These are phyloP conservation scores for Talaromyces sp. DNA, from an alignment of 2,329 filamentous ascomycete genomes.

Conservation along the genomic window DNA sequence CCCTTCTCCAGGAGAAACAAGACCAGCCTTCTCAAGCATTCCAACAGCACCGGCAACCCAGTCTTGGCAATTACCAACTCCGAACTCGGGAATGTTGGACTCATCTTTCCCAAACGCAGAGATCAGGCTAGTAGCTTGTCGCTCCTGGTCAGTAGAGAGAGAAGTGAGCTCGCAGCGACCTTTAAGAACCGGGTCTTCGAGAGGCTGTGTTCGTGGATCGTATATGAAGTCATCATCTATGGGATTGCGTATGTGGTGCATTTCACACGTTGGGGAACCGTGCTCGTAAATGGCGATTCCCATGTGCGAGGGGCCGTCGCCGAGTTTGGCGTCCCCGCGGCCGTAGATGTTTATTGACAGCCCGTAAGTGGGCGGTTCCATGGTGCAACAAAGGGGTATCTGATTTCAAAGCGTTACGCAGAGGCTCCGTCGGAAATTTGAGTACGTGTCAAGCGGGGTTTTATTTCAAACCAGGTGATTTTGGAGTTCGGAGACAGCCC, in stretches of 20 bases:
- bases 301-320: slow-evolving; percentile 18
- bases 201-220: slow-evolving; percentile 15
- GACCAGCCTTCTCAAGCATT: slow-evolving; percentile 5
- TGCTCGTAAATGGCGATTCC: slow-evolving; percentile 15
- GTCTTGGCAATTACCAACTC: slow-evolving; percentile 14
- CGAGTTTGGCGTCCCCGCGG: slow-evolving; percentile 17
- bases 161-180: slow-evolving; percentile 17
- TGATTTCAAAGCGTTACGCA: too few species aligned
- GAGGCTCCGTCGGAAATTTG: too few species aligned
- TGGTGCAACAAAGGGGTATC: neutral
- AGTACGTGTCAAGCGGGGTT: too few species aligned
- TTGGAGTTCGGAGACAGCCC: too few species aligned
- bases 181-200: slow-evolving; percentile 16
- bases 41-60: slow-evolving; percentile 13
- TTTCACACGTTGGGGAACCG: slow-evolving; percentile 17
- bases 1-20: slow-evolving; percentile 11
- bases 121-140: slow-evolving; percentile 4
- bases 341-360: slow-evolving; percentile 19
- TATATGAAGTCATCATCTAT: slow-evolving; percentile 17
- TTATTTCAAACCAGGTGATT: too few species aligned
- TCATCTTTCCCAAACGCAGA: slow-evolving; percentile 12
- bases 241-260: slow-evolving; percentile 19
- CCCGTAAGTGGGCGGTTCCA: slow-evolving; percentile 5
- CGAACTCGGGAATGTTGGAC: slow-evolving; percentile 16
- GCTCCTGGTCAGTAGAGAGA: slow-evolving; percentile 9